These are phyloP conservation scores for Trichophyton rubrum DNA, from an alignment of 2,329 filamentous ascomycete species.

Conservation along the genomic window DNA sequence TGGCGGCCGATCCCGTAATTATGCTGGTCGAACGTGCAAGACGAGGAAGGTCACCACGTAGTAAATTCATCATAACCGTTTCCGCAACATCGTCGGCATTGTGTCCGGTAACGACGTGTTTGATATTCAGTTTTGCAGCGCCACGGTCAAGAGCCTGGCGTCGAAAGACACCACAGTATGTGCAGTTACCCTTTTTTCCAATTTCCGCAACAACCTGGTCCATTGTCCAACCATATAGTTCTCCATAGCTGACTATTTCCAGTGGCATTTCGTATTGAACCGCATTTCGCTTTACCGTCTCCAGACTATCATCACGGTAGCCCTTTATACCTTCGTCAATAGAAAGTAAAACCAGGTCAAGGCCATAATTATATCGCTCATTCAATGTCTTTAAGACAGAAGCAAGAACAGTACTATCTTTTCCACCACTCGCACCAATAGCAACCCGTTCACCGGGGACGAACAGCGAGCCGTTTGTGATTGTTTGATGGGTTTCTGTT, in stretches of 20 bases:
- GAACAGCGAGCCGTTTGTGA: conserved; percentile 71
- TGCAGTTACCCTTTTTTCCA: conserved; percentile 97
- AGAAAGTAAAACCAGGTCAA: conserved; percentile 75
- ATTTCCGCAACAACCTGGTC: conserved; percentile 94
- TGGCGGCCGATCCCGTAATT: conserved; percentile 62
- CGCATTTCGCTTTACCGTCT: conserved; percentile 92
- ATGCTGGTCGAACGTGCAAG: conserved; percentile 83
- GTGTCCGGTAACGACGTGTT: conserved; percentile 91
- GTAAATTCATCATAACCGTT: conserved; percentile 92
- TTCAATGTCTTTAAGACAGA: conserved; percentile 92
- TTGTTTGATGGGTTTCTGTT: conserved; percentile 85
- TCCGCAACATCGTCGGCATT: conserved; percentile 97
- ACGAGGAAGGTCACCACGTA: conserved; percentile 78
- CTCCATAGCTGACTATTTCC: conserved; percentile 82
- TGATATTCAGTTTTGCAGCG: conserved; percentile 72
- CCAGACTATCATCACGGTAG: conserved; percentile 87
- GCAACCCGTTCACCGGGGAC: conserved; percentile 71
- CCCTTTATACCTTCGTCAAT: conserved; percentile 97
- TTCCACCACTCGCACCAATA: conserved; percentile 91
- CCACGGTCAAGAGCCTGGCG: conserved; percentile 88
- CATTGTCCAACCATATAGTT: conserved; percentile 98
- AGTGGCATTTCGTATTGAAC: conserved; percentile 81
- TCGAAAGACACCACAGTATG: conserved; percentile 93
- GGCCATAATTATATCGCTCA: conserved; percentile 71
- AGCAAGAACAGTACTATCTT: conserved; percentile 92